These are phyloP conservation scores for Triglochin maritima DNA, from an alignment of 106 monocot genomes.

Conservation along the genomic window DNA sequence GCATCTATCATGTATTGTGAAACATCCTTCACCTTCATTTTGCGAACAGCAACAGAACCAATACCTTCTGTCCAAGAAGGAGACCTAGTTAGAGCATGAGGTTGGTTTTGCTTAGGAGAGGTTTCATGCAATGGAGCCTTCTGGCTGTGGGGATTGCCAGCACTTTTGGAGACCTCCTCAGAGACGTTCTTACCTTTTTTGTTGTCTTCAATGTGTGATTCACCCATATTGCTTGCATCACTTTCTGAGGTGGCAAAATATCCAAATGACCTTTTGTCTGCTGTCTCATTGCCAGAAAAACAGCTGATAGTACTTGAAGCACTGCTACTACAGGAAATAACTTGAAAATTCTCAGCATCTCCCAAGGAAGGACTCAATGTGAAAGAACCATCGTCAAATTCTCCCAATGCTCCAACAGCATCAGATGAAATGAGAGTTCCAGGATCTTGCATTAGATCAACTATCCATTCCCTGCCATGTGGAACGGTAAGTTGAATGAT, in stretches of 20 bases:
- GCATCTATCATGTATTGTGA: conserved; percentile 74
- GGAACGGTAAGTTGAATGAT: background rate
- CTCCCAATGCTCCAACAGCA: background rate
- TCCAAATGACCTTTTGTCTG: conserved; percentile 10
- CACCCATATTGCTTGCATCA: background rate
- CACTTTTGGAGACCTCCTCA: conserved; percentile 11
- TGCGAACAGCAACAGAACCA: conserved; percentile 21
- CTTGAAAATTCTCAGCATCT: conserved; percentile 7
- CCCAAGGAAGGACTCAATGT: conserved; percentile 8
- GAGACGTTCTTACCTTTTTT: background rate
- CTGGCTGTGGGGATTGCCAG: background rate
- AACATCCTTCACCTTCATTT: conserved; percentile 60
- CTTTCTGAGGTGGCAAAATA: conserved; percentile 15
- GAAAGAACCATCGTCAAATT: conserved; percentile 22
- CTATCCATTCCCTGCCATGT: conserved; percentile 57
- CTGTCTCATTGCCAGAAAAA: conserved; percentile 23
- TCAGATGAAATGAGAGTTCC: conserved; percentile 45
- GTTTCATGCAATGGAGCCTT: conserved; percentile 11
- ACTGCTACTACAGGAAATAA: conserved; percentile 13
- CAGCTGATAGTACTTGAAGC: conserved; percentile 17
- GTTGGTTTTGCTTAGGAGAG: conserved; percentile 11
- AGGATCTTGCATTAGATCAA: conserved; percentile 62
- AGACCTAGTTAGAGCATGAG: conserved; percentile 23
- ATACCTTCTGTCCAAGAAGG: conserved; percentile 44
- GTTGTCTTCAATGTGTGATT: conserved; percentile 9